phyloP scores from a whole-genome alignment of 83 land plant species.

The Picea mariana region DNA sequence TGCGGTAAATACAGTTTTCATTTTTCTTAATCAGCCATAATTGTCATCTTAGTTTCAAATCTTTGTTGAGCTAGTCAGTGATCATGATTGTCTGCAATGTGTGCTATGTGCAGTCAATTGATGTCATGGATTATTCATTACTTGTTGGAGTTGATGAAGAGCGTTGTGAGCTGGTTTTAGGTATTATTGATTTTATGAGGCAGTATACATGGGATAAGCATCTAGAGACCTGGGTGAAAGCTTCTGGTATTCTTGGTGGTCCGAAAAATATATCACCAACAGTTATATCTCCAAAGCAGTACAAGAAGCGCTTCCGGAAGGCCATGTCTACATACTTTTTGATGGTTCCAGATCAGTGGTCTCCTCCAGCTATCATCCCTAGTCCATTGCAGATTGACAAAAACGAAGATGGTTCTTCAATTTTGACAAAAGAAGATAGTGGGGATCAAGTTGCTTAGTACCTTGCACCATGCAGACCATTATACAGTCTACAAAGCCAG shows the following conservation, averaged over 20 bases:
- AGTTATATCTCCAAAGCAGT: constrained; percentile 78
- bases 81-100: not conserved
- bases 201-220: constrained; percentile 99
- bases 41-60: not conserved
- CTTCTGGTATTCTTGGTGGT: constrained; percentile 93
- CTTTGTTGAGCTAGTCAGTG: not conserved
- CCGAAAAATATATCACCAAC: constrained; percentile 86
- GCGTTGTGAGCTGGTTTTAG: constrained; percentile 74
- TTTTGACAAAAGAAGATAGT: not conserved
- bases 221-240: constrained; percentile 96
- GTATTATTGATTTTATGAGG: constrained; percentile 95
- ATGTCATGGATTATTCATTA: constrained; percentile 98
- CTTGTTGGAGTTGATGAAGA: constrained; percentile 86
- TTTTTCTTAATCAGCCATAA: not conserved
- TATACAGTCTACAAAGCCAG: no score
- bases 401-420: not conserved
- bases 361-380: constrained; percentile 33
- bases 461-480: no score
- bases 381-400: not conserved
- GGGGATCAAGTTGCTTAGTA: no score
- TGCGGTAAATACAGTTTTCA: constrained; percentile 48
- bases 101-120: constrained; percentile 45
- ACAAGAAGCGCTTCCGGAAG: constrained; percentile 93
- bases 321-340: constrained; percentile 91
- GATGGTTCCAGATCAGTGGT: constrained; percentile 84